These are phyloP conservation scores for Blastobotrys persicus DNA, from an alignment of 1,139 yeast genomes.

Conservation along the genomic window DNA sequence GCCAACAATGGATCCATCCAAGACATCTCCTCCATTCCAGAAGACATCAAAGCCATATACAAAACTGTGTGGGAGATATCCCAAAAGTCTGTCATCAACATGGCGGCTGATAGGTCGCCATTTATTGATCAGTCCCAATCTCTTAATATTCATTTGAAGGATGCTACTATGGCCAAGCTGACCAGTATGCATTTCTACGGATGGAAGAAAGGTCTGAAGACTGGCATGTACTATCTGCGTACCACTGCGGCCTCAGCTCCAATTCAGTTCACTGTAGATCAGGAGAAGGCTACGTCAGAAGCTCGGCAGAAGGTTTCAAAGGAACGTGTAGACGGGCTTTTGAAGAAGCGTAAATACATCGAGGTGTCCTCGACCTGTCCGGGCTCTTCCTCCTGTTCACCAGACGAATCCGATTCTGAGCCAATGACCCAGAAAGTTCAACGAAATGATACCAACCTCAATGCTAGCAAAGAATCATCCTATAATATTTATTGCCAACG, in stretches of 20 bases:
- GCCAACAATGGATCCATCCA: constrained; percentile 77
- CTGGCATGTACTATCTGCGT: constrained; percentile 88
- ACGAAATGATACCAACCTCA: neutral
- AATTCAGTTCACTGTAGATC: constrained; percentile 74
- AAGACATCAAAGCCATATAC: constrained; percentile 62
- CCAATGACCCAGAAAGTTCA: neutral
- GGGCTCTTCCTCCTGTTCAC: neutral
- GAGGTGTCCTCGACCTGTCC: neutral
- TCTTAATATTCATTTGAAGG: constrained; percentile 68
- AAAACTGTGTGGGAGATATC: constrained; percentile 93
- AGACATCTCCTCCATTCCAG: constrained; percentile 61
- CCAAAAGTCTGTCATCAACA: constrained; percentile 69
- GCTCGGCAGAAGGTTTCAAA: neutral
- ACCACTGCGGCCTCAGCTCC: constrained; percentile 92
- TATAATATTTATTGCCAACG: constrained; percentile 5
- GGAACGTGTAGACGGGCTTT: neutral
- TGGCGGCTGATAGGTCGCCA: constrained; percentile 89
- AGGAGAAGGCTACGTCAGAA: constrained; percentile 24
- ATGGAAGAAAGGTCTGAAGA: constrained; percentile 85
- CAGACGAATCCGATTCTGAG: constrained; percentile 2
- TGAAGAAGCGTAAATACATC: neutral
- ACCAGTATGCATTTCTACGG: constrained; percentile 90
- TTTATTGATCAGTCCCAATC: constrained; percentile 88
- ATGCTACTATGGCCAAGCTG: constrained; percentile 75
- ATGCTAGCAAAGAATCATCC: neutral